Base-by-base conservation (phyloP, 345 rosid species). In the Salix purpurea region DNA sequence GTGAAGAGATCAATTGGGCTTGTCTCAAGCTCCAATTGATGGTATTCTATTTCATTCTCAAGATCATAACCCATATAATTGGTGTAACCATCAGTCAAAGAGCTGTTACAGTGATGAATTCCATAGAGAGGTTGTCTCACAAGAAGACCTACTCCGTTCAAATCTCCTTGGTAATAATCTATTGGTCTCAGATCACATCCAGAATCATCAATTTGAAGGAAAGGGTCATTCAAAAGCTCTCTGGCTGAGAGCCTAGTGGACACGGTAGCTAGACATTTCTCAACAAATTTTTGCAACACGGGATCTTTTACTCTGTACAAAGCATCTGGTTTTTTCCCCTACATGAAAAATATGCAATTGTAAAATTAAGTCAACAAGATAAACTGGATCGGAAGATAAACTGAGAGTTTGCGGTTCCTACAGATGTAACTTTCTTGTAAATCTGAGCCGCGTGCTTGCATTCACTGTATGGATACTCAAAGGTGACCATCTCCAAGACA, bases 291-390 rank as follows among this genome's bases (percentile, higher is more conserved):
- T 64, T 84, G 86, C 65, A 93, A 92, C 79, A 93, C 97, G 2
- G 87, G 90, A 77, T 93, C 96, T 70, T 81, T 81, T 76, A 96
- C 96, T 83, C 88, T 87, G 77, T 88, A 87, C 78, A 96, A 79
- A 79, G 94, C 90, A 71, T 90, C 97, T 24, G 99, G 99, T 84
- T 85, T 96, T 87, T 85, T 93, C 48, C 99, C 99, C 99, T 95
- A 74, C 60, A 79, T 7, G 75, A 73, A 69, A 34, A 76, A 84
- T 56, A 23, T 26, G 73, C 15, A 79, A 42, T 48, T 65, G 74
- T 67, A 62, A 73, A 54, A 40, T 58, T 28, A 61, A 30, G 11
- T 26, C 16, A 37, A 39, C 12, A 54, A 30, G 15, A 64, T 9
- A 71, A 4, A 71, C 8, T 65, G 30, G 10, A 68, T 15, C 8